Evolutionary conservation across 495 filamentous ascomycete genomes (phyloP), one percentile per base, ranked within the genome.

Genomic region (Hypoxylon crocopeplum): DNA sequence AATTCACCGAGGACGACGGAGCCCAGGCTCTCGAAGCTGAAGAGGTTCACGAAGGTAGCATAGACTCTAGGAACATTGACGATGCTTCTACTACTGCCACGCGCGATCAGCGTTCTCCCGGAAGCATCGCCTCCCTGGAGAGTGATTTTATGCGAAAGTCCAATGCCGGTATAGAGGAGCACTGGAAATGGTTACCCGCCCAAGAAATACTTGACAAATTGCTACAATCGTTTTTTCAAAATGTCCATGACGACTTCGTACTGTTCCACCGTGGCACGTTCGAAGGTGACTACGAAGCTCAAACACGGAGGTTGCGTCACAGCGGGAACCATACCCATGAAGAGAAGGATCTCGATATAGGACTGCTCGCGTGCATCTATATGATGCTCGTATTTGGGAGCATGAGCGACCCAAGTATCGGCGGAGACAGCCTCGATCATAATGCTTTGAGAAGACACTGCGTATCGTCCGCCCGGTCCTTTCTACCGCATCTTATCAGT

Each of bases 211-310:
- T 71, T 2, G 76, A 78, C 41, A 64, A 65, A 5, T 60, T 78
- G 24, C 40, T 80, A 13, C 51, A 66, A n/a, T 68, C 70, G 2
- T 80, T 69, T 56, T 78, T 80, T 38, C 60, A 74, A 6, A 50
- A 74, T 36, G 72, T 78, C 20, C 76, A 80, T 51, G 64, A 70
- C 5, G 70, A 76, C 49, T 77, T 76, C 48, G 69, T 70, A 5
- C 66, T 80, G 2, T 78, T 80, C 47, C 73, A 78, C 58, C 71
- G 72, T 8, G 66, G 70, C 1, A 70, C 70, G 10, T 80, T 80
- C 57, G 69, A 72, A 44, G 62, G 66, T 7, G 67, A 69, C 21
- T 80, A 77, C 57, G 69, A 77, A 44, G 42, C 39, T 5, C 46
- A 51, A 7, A 54, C 67, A 8, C 66, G 54, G 5, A 51, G 38